phyloP scores from a whole-genome alignment of 164 flowering plant genomes.

The Litsea cubeba region DNA sequence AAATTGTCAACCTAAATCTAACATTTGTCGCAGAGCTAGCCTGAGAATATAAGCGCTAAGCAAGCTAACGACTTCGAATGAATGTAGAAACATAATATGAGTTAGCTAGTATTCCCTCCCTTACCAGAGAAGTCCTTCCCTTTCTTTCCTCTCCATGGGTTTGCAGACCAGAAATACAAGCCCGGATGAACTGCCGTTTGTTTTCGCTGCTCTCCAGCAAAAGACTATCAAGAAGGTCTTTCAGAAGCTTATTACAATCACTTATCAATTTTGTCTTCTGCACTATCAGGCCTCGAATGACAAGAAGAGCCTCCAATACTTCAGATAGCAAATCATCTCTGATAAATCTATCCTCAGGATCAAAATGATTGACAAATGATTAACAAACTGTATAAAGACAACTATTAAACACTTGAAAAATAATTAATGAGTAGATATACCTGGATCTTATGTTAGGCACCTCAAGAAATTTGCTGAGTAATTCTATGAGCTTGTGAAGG shows the following conservation, averaged over 20 bases:
- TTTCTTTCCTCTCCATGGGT: conserved; percentile 77
- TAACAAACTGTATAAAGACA: not conserved
- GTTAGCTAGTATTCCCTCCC: conserved; percentile 5
- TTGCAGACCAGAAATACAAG: conserved; percentile 84
- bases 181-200: conserved; percentile 83
- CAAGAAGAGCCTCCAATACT: conserved; percentile 90
- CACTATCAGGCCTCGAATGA: conserved; percentile 87
- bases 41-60: not conserved
- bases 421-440: conserved; percentile 26
- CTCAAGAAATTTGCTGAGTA: conserved; percentile 92
- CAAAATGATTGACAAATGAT: conserved; percentile 2
- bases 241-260: conserved; percentile 89
- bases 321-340: conserved; percentile 75
- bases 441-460: conserved; percentile 85
- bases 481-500: conserved; percentile 94
- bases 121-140: conserved; percentile 84
- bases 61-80: not conserved
- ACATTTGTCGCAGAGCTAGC: not conserved
- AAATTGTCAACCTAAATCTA: not conserved
- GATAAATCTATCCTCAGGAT: conserved; percentile 66
- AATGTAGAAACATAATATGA: conserved; percentile 3
- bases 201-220: conserved; percentile 94
- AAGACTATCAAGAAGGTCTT: conserved; percentile 91
- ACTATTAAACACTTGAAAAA: not conserved
- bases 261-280: conserved; percentile 95